Evolutionary conservation across 345 rosid species (phyloP), one percentile per base, ranked within the genome.

Genomic region (Euphorbia pulcherrima): DNA sequence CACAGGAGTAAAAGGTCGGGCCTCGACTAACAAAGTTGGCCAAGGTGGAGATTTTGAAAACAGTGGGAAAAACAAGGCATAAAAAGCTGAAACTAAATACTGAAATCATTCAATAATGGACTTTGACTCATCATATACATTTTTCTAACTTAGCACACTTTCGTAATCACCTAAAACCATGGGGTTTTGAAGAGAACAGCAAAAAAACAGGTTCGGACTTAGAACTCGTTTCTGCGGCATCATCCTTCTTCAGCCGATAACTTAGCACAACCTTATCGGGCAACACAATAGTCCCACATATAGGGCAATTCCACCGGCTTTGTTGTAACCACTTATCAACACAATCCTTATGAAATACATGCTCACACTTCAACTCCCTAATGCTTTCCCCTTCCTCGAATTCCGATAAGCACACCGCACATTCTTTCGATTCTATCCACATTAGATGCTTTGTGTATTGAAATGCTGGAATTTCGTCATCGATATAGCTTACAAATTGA

Each of bases 291-390:
- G 63, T 69, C 65, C 87, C 48, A 65, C 87, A 83, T 35, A 83
- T 79, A 17, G 87, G 87, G 37, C 87, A 83, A 0, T 81, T 78
- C 7, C 78, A 64, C 40, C 53, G 53, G n/a, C 64, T 63, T 28
- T 69, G 80, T 13, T 74, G 77, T 47, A 85, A 50, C 89, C 89
- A 85, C 48, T 23, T 50, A 66, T 85, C 89, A 7, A 85, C 44
- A 56, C 89, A 85, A 50, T 70, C 85, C 72, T 68, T 83, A 65
- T 85, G 89, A 70, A 81, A 85, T 6, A 70, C 47, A 41, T 85
- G 89, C 26, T 74, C 63, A 65, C 89, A 85, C 27, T 60, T 70
- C 58, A 85, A 58, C 2, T 53, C 75, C 64, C 89, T 67, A 3
- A 81, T 75, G 21, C 67, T 70, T 3, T 85, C 85, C 0, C 83